A percentile compares a stretch with the other conserved stretches of the same genome.
Evolutionary conservation across 192 early-diverging fungal genomes (phyloP).

Genomic region (Coemansia sp.): DNA sequence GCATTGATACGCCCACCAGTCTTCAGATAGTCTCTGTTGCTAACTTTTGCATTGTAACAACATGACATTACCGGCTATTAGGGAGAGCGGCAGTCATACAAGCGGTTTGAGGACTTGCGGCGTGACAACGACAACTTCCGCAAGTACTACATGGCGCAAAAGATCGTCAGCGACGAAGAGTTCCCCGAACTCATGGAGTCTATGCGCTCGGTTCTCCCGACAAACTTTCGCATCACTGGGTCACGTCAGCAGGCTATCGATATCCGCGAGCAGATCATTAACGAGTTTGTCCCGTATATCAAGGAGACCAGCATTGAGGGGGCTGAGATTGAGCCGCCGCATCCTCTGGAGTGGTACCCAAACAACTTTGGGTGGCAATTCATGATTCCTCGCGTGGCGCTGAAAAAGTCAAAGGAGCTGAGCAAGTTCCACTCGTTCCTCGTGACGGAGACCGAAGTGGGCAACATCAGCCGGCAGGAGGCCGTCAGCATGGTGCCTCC

Average conservation of each 20-base stretch:
- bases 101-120: conserved; percentile 47
- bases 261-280: conserved; percentile 56
- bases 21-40: background rate
- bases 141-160: conserved; percentile 54
- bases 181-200: conserved; percentile 72
- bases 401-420: conserved; percentile 78
- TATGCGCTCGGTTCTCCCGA: conserved; percentile 77
- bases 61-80: conserved; percentile 1
- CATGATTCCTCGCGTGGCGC: conserved; percentile 68
- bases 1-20: background rate
- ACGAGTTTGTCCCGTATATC: conserved; percentile 64
- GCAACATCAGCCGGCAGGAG: conserved; percentile 96
- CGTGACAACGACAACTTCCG: conserved; percentile 55
- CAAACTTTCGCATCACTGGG: conserved; percentile 93
- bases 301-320: conserved; percentile 67
- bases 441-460: conserved; percentile 96
- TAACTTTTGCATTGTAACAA: background rate
- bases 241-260: conserved; percentile 62
- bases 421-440: conserved; percentile 91
- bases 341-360: conserved; percentile 84
- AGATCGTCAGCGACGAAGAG: conserved; percentile 79
- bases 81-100: conserved; percentile 49
- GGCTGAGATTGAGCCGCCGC: conserved; percentile 71
- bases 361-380: conserved; percentile 91
- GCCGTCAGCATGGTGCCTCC: conserved; percentile 99